These are phyloP conservation scores for Xylaria sp. DNA, from an alignment of 2,329 filamentous ascomycete genomes.

Conservation along the genomic window DNA sequence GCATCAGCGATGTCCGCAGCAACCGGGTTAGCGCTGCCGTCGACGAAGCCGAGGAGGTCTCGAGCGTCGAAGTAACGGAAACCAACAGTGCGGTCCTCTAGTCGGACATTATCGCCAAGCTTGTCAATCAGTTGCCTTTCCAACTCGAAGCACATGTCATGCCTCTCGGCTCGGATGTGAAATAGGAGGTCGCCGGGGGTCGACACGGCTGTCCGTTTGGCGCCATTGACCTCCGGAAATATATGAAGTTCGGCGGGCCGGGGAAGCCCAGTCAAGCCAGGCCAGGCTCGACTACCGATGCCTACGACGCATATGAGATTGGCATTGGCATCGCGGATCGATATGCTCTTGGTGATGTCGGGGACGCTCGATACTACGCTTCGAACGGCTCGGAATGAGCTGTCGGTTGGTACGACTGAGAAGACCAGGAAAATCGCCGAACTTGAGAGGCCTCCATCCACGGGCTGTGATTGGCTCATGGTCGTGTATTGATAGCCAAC, in stretches of 20 bases:
- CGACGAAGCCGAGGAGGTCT: conserved; percentile 64
- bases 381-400: conserved; percentile 12
- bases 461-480: conserved; percentile 22
- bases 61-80: conserved; percentile 66
- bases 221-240: conserved; percentile 54
- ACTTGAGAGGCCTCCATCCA: conserved; percentile 19
- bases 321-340: conserved; percentile 54
- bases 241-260: conserved; percentile 58
- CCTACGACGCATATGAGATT: conserved; percentile 59
- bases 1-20: conserved; percentile 50
- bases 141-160: conserved; percentile 64
- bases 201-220: conserved; percentile 56
- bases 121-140: conserved; percentile 58
- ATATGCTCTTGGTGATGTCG: conserved; percentile 58
- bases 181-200: conserved; percentile 64
- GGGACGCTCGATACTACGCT: conserved; percentile 47
- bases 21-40: conserved; percentile 64
- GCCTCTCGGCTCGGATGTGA: conserved; percentile 62
- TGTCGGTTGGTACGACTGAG: conserved; percentile 5
- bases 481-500: conserved; percentile 7
- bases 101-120: conserved; percentile 53
- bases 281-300: conserved; percentile 60
- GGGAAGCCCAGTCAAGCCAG: conserved; percentile 49
- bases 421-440: conserved; percentile 27
- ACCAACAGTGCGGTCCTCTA: conserved; percentile 59